Evolutionary conservation across 495 filamentous ascomycete species (phyloP), one percentile per base, ranked within the genome.

Genomic region (Talaromyces proteolyticus): DNA sequence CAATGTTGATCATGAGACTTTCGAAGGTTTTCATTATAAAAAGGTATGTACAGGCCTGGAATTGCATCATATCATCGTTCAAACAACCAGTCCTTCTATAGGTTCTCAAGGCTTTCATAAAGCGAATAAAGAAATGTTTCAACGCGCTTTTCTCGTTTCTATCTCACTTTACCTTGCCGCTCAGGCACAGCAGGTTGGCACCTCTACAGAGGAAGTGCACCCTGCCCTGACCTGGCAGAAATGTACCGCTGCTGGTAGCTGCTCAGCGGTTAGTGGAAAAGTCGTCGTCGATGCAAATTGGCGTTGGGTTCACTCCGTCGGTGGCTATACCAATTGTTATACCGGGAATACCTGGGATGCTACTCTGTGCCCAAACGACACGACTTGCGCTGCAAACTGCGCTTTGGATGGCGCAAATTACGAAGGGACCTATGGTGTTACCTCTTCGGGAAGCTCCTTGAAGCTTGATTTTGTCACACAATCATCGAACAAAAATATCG

Each of bases 211-310:
- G 8, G 84, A 86, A 66, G 74, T 65, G 16, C 83, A 87, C 50
- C 84, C 84, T 16, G 60, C 69, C 40, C 51, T 88, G 54, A 74
- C 70, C 50, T 82, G 77, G 64, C 64, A 72, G 52, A 76, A 69
- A 42, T 88, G 83, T 62, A 71, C 74, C 11, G 63, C 56, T 25
- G 52, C 54, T 23, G 74, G 66, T 26, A 77, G 71, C 42, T 87
- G 83, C 67, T 72, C 71, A 21, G 64, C 67, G 26, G 60, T 70
- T 44, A 53, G 63, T 21, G 80, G 76, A 43, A 75, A 72, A 23
- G 63, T 88, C 43, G 79, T 82, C 24, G 67, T 87, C 34, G 85
- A 88, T 62, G 61, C 82, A 51, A 85, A 83, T 61, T 86, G 81
- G 75, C 75, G 81, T 20, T 81, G 78, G 78, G 58, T 81, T 21